Percentiles rank a stretch among this genome's conserved stretches.
Evolutionary conservation across 139 green algal genomes (phyloP).

Genomic region (Coelastrella sp.): DNA sequence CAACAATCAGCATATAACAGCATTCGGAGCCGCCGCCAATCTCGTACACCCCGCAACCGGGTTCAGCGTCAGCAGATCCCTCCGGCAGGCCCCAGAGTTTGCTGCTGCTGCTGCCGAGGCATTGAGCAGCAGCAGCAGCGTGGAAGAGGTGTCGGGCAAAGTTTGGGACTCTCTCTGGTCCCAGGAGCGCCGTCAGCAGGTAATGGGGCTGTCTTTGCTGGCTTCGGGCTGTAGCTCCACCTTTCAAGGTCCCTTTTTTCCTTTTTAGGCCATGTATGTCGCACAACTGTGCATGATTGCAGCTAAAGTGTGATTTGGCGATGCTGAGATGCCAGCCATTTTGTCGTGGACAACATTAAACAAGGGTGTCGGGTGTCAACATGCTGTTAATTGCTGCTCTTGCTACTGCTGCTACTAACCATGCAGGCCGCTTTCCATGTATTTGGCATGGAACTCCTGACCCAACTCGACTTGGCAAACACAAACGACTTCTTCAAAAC

Average conservation of each 20-base stretch:
- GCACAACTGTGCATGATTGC: too few species aligned
- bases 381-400: not conserved
- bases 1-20: constrained; percentile 70
- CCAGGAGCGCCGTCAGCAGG: constrained; percentile 84
- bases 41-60: constrained; percentile 91
- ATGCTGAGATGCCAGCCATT: too few species aligned
- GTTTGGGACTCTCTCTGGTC: constrained; percentile 92
- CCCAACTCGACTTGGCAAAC: constrained; percentile 79
- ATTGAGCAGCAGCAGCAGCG: constrained; percentile 58
- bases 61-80: constrained; percentile 48
- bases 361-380: too few species aligned
- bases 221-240: too few species aligned
- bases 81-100: constrained; percentile 46
- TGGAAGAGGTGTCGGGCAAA: constrained; percentile 49
- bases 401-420: constrained; percentile 8
- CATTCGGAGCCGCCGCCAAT: constrained; percentile 88
- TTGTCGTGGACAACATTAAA: too few species aligned
- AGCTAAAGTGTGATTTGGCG: too few species aligned
- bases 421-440: constrained; percentile 87
- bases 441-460: constrained; percentile 94
- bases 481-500: constrained; percentile 95
- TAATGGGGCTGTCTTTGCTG: constrained; percentile 17
- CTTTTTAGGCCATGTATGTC: too few species aligned
- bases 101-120: constrained; percentile 59
- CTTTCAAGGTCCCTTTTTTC: too few species aligned